phyloP scores from a whole-genome alignment of 495 filamentous ascomycete species.

The Aspergillus hancockii region DNA sequence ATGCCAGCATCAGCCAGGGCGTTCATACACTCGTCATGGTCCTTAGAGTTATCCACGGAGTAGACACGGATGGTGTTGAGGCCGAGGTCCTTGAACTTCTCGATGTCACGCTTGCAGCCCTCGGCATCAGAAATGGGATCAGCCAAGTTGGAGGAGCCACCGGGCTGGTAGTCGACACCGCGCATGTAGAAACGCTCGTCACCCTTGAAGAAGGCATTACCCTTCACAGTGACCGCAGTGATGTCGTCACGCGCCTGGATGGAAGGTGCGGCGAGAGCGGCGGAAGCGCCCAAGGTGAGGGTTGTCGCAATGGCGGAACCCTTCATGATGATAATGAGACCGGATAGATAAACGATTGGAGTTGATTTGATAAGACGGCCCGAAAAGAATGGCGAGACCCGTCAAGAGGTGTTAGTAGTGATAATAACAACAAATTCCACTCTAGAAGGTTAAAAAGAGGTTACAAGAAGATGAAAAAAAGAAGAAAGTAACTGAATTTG shows the following conservation, averaged over 20 bases:
- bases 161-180: conserved; percentile 94
- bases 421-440: background rate
- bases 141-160: conserved; percentile 72
- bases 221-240: conserved; percentile 57
- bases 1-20: conserved; percentile 81
- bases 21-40: conserved; percentile 85
- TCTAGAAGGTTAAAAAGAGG: background rate
- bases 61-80: conserved; percentile 93
- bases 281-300: conserved; percentile 46
- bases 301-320: conserved; percentile 56
- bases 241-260: conserved; percentile 42
- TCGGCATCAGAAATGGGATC: conserved; percentile 78
- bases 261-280: conserved; percentile 56
- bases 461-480: background rate
- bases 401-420: background rate
- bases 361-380: background rate
- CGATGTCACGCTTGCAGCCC: conserved; percentile 80
- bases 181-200: conserved; percentile 86
- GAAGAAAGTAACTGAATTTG: background rate
- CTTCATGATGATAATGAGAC: conserved; percentile 52
- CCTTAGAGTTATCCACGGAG: conserved; percentile 81
- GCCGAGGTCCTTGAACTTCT: conserved; percentile 79
- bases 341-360: conserved; percentile 11
- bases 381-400: conserved; percentile 10
- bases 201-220: conserved; percentile 85